Evolutionary conservation across 441 rosid genomes (phyloP).

Genomic region (Melastoma candidum): DNA sequence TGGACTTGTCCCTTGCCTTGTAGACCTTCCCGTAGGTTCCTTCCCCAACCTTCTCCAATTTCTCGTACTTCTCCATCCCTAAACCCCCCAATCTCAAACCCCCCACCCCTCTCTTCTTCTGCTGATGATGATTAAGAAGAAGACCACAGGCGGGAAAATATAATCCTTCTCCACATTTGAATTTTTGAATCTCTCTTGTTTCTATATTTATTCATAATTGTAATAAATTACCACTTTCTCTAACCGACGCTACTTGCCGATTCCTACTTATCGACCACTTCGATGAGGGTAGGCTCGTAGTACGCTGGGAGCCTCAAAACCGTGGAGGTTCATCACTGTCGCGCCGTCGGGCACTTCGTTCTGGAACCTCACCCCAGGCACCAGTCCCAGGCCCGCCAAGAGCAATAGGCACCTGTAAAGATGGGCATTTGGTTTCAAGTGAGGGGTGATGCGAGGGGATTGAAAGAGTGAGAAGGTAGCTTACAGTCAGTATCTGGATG

Average conservation of each 20-base stretch:
- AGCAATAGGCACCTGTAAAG: conserved; percentile 76
- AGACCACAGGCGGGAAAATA: too few species aligned
- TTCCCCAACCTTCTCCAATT: conserved; percentile 87
- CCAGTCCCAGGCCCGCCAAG: conserved; percentile 90
- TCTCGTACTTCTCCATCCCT: conserved; percentile 86
- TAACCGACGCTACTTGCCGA: too few species aligned
- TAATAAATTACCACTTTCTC: too few species aligned
- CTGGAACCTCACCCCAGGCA: conserved; percentile 59
- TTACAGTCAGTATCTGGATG: conserved; percentile 57
- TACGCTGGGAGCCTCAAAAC: conserved; percentile 70
- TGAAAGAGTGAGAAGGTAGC: conserved; percentile 67
- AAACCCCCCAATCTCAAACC: too few species aligned
- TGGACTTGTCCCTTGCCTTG: conserved; percentile 77
- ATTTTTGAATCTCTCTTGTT: too few species aligned
- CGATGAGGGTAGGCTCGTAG: conserved; percentile 77
- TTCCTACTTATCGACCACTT: conserved; percentile 45
- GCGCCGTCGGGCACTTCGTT: conserved; percentile 48
- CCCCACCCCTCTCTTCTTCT: background rate
- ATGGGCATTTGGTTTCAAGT: too few species aligned
- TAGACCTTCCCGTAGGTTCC: conserved; percentile 95
- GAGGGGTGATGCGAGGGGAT: conserved; percentile 53
- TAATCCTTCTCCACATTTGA: too few species aligned
- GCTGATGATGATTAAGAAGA: background rate
- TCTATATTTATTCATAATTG: too few species aligned
- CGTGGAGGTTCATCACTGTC: conserved; percentile 93